Base-by-base conservation (phyloP, 148 eudicot genomes). In the Spergularia bocconei region DNA sequence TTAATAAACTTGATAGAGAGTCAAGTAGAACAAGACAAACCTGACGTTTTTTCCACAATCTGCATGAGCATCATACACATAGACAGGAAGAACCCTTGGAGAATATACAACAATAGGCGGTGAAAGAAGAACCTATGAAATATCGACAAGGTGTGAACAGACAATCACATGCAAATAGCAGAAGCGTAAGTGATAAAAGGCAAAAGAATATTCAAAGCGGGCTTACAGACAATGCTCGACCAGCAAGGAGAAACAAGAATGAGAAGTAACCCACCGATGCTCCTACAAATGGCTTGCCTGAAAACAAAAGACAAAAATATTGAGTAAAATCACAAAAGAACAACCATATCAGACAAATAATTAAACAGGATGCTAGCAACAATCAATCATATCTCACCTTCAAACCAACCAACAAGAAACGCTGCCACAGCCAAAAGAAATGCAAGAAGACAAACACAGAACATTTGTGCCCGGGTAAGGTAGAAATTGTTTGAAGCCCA, bases 31-130 rank as follows among this genome's bases (percentile, higher is more conserved):
- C 51, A 20, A n/a, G 53, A 81, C 97, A 84, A 64, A 95, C 99
- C 99, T 95, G 89, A 95, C 99, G 83, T 95, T 95, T 81, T 90
- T 82, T 66, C 91, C 99, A 80, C 90, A 88, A 83, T 95, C 99
- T 75, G 99, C 97, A 92, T 95, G 99, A 75, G 99, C 96, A 87
- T 95, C 99, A 78, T 95, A 95, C 51, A 95, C 94, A 85, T 95
- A 95, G 56, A 95, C 99, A 73, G 99, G 99, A 62, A 95, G 88
- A 71, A 95, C 99, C 80, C 99, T 86, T 44, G 97, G 97, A 68
- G 99, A 95, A 85, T 95, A 95, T 63, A 95, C 99, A 62, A 92
- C 97, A 68, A 95, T 95, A 63, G 99, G 99, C 84, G 99, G 99
- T 73, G 99, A 95, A 82, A 95, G 97, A 80, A 95, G 97, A 78